Evolutionary conservation across 2,329 filamentous ascomycete species (phyloP).

Genomic region (Phaeosphaeriaceae sp.): DNA sequence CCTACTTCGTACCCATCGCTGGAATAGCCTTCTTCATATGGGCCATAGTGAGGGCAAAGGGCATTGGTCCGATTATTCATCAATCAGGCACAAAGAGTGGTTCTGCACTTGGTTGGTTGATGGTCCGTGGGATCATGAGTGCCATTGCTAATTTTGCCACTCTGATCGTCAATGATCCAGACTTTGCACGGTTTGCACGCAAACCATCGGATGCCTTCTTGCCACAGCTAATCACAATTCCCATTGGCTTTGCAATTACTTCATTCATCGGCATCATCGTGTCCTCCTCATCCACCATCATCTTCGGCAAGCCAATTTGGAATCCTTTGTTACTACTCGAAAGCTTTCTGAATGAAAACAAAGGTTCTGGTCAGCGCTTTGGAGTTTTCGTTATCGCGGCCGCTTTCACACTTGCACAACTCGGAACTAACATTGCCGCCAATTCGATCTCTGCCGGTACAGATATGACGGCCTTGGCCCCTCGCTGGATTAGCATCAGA

Average conservation of each 20-base stretch:
- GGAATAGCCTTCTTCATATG: slow-evolving; percentile 87
- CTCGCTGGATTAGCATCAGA: slow-evolving; percentile 82
- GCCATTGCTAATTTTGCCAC: slow-evolving; percentile 91
- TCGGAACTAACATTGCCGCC: slow-evolving; percentile 86
- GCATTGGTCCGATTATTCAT: slow-evolving; percentile 80
- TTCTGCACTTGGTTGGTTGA: slow-evolving; percentile 76
- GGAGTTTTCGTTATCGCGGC: slow-evolving; percentile 62
- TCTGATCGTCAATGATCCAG: slow-evolving; percentile 78
- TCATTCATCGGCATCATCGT: slow-evolving; percentile 74
- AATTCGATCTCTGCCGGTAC: slow-evolving; percentile 85
- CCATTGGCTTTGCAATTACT: slow-evolving; percentile 65
- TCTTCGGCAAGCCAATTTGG: slow-evolving; percentile 51
- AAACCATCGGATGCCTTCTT: slow-evolving; percentile 79
- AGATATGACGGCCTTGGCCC: slow-evolving; percentile 80
- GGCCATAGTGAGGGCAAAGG: slow-evolving; percentile 81
- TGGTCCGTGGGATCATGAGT: slow-evolving; percentile 86
- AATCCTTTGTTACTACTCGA: slow-evolving; percentile 51
- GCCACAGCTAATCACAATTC: slow-evolving; percentile 71
- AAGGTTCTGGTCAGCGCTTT: slow-evolving; percentile 50
- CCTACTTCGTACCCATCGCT: slow-evolving; percentile 81
- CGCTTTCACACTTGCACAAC: slow-evolving; percentile 70
- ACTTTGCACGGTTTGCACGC: slow-evolving; percentile 82
- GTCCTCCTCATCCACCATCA: slow-evolving; percentile 54
- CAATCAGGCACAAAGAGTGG: slow-evolving; percentile 70
- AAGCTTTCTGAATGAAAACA: slow-evolving; percentile 50